phyloP scores from a whole-genome alignment of 169 alveolate genomes.

The Plasmodium blacklocki region DNA sequence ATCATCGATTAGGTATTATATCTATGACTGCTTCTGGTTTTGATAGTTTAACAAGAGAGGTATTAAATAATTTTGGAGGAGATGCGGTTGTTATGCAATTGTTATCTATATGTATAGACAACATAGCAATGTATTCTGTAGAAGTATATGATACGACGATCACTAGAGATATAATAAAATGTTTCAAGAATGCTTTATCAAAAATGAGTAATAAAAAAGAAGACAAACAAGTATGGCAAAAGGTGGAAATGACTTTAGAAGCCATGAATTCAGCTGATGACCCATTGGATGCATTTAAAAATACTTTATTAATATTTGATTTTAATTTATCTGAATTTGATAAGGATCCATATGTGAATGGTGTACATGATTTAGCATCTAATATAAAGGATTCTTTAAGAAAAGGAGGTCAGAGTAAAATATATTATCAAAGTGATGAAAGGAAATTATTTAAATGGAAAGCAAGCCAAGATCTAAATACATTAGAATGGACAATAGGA shows the following conservation, averaged over 20 bases:
- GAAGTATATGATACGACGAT: constrained; percentile 82
- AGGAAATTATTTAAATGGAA: constrained; percentile 86
- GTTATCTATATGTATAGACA: constrained; percentile 79
- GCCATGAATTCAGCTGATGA: constrained; percentile 78
- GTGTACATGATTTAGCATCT: constrained; percentile 93
- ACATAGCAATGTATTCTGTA: constrained; percentile 77
- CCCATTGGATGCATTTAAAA: constrained; percentile 76
- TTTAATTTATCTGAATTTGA: constrained; percentile 91
- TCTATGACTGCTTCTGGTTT: constrained; percentile 82
- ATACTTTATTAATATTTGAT: constrained; percentile 77
- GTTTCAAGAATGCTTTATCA: constrained; percentile 68
- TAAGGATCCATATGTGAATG: constrained; percentile 94
- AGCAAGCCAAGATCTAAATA: constrained; percentile 88
- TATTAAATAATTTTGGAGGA: constrained; percentile 77
- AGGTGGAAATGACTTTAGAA: constrained; percentile 68
- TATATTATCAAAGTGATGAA: constrained; percentile 78
- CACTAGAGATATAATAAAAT: constrained; percentile 80
- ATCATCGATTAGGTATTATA: constrained; percentile 84
- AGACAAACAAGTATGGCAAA: constrained; percentile 75
- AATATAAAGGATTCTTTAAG: constrained; percentile 89
- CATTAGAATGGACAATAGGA: constrained; percentile 92
- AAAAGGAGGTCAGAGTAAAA: constrained; percentile 88
- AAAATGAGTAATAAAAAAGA: constrained; percentile 80
- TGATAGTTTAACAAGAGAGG: constrained; percentile 65
- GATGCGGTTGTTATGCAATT: constrained; percentile 73